Evolutionary conservation across 1,284 basidiomycete genomes (phyloP), one percentile per base, ranked within the genome.

Genomic region (Trametes hirsuta): DNA sequence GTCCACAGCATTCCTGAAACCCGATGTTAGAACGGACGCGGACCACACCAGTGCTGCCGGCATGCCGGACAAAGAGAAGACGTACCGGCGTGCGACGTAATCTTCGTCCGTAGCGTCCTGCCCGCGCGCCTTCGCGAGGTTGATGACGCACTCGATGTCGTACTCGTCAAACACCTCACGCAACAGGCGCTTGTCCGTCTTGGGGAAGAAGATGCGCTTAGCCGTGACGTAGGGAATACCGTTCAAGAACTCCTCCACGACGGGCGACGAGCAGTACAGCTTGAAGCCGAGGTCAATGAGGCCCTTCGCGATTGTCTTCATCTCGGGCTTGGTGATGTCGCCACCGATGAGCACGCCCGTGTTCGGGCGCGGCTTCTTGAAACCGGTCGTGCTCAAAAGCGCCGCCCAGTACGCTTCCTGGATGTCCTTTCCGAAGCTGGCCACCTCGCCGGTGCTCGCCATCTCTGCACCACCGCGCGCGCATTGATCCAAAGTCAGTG

Each of bases 381-480:
- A 97, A 8, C 94, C 94, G 4, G 93, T 97, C 8, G 93, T 95
- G 66, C 90, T 94, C 53, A 92, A 86, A 39, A 95, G 81, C 9
- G 93, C 88, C 8, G 93, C 88, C 97, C 96, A 98, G 78, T 98
- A 98, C 10, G 97, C 97, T 76, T 99, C 97, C 71, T 96, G 89
- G 42, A 98, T 81, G 73, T 98, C 93, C 72, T 88, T 87, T 47
- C 97, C 97, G 73, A 99, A 99, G 66, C 93, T 90, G n/a, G 97
- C 97, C 21, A 99, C 95, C 76, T 99, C 97, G 56, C 97, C 97
- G 6, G 97, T 99, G 69, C 93, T 96, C 0, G 97, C 95, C 97
- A 99, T 99, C 81, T 98, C 95, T 90, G 74, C 52, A 22, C 8
- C n/a, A 24, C 10, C 30, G 30, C 30, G 15, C 48, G 53, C 36